Conservation (phyloP, 495 filamentous ascomycete genomes). For the Parachaetomium inaequale region DNA sequence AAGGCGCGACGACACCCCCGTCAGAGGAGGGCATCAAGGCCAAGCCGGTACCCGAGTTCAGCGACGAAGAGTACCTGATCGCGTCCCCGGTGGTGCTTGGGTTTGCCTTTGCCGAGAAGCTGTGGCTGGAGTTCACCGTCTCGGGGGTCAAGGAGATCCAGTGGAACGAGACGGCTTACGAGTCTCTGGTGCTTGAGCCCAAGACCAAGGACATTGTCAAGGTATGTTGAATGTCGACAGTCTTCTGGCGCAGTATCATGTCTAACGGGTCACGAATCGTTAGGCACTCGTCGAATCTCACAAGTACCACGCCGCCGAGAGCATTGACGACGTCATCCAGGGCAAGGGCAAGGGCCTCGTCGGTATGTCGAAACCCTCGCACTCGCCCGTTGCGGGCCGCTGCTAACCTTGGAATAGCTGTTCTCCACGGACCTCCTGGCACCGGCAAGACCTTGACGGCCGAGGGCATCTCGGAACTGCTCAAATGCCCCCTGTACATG, state of each 20-base stretch:
- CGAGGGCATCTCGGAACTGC: conserved; percentile 79
- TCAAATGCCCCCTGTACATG: conserved; percentile 81
- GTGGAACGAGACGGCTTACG: conserved; percentile 33
- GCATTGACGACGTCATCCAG: conserved; percentile 60
- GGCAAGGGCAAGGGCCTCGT: conserved; percentile 53
- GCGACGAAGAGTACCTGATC: conserved; percentile 80
- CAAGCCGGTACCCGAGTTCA: conserved; percentile 55
- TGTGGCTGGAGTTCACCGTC: conserved; percentile 88
- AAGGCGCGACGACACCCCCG: conserved; percentile 39
- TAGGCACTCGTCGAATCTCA: conserved; percentile 30
- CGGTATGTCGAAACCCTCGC: conserved; percentile 68
- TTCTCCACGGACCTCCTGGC: conserved; percentile 79
- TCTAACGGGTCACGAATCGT: neutral
- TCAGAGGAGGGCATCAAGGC: conserved; percentile 33
- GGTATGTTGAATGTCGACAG: conserved; percentile 53
- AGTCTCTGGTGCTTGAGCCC: conserved; percentile 29
- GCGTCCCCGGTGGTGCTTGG: conserved; percentile 90
- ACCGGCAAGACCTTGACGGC: conserved; percentile 89
- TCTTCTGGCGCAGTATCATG: neutral
- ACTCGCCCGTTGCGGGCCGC: neutral
- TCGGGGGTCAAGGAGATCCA: conserved; percentile 60
- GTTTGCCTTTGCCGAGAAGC: conserved; percentile 86
- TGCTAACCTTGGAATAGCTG: conserved; percentile 35
- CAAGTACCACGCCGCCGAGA: conserved; percentile 69
- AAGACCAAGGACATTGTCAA: conserved; percentile 34